phyloP scores from a whole-genome alignment of 768 basidiomycete species.

The Sutorius australiensis region DNA sequence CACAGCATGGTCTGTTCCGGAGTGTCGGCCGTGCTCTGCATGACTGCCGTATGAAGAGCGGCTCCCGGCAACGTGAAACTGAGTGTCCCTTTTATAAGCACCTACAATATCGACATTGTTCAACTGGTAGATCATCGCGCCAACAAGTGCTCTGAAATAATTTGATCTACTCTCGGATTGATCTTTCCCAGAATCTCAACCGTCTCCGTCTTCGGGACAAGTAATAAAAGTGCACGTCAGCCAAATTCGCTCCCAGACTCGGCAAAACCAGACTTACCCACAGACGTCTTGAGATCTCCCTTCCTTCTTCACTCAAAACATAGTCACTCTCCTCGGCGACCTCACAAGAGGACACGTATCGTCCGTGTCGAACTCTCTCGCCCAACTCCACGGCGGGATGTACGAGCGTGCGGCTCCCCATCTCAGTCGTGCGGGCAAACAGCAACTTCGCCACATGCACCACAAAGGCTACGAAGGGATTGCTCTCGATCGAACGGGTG shows the following conservation, averaged over 20 bases:
- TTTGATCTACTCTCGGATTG: constrained; percentile 26
- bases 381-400: constrained; percentile 30
- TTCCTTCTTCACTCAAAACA: constrained; percentile 30
- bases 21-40: too few relatives aligned
- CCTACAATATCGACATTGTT: neutral
- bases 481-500: constrained; percentile 15
- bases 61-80: neutral
- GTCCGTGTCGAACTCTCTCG: constrained; percentile 25
- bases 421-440: constrained; percentile 32
- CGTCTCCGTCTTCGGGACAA: constrained; percentile 24
- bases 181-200: constrained; percentile 23
- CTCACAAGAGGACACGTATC: constrained; percentile 27
- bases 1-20: neutral
- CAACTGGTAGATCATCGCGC: constrained; percentile 5
- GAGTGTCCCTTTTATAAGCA: neutral
- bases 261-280: constrained; percentile 29
- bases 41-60: neutral
- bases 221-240: neutral
- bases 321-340: constrained; percentile 33
- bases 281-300: constrained; percentile 25
- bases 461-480: neutral
- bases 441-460: constrained; percentile 13
- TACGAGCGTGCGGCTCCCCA: constrained; percentile 36
- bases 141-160: constrained; percentile 25
- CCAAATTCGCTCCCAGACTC: neutral